Base-by-base conservation (phyloP, 2,329 filamentous ascomycete species). In the Xylaria sp. region DNA sequence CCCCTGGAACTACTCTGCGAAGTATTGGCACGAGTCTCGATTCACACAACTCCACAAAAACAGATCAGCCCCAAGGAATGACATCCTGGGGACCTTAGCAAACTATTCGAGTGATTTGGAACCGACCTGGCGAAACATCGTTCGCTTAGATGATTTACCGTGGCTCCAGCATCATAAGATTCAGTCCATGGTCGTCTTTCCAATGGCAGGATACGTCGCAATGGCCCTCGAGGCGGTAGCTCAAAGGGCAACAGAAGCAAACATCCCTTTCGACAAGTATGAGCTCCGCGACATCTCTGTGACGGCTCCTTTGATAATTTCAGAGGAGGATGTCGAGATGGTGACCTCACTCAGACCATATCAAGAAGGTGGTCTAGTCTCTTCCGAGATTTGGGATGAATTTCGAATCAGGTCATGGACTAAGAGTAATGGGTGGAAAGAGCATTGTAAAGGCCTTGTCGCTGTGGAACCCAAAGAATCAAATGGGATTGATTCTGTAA, bases 81-180 rank as follows among this genome's bases (percentile, higher is more conserved):
- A 85, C 42, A 76, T 86, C 2, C 77, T 86, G 2, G 85, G 85
- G 5, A 76, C 79, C 1, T 72, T 81, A 27, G 81, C 81, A 11
- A 79, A 81, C 65, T 79, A 79, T 51, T 83, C 78, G 15, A 84
- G 77, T 54, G 81, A 83, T 10, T 69, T 81, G 2, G 81, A 84
- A 70, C 82, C 82, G 0, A 81, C 77, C 0, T 86, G 84, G 84
- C 78, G 84, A 42, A 85, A 84, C 64, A 78, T 83, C 27, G 72
- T 86, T 33, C 79, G 79, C 11, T 69, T 82, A 0, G 82, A 84
- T 44, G 83, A 86, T 63, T 72, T 85, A 0, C 85, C 89, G 1
- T 90, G 89, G 80, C 79, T 88, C 5, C 81, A 84, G 50, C 84
- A 89, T 69, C 88, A 89, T 77, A 78, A 78, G 62, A 84, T 90